These are phyloP conservation scores for Trametes cubensis DNA, from an alignment of 768 basidiomycete genomes.

Conservation along the genomic window DNA sequence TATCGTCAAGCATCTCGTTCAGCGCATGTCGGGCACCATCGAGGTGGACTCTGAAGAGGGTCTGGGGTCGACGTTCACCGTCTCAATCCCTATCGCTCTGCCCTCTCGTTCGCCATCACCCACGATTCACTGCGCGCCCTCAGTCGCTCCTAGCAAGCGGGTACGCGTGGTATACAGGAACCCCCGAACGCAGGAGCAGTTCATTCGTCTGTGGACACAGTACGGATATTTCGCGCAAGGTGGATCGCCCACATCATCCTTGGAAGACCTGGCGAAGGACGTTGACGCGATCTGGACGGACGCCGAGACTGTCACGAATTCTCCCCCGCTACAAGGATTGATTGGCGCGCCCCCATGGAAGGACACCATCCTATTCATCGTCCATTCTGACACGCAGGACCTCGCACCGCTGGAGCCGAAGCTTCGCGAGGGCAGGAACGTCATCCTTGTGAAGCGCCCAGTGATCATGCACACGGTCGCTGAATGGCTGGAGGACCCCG, in stretches of 20 bases:
- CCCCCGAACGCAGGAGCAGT: conserved; percentile 26
- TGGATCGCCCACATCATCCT: not conserved
- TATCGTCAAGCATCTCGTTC: conserved; percentile 36
- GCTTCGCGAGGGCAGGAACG: conserved; percentile 23
- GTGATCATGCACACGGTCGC: conserved; percentile 30
- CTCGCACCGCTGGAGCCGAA: conserved; percentile 28
- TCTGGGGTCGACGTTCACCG: conserved; percentile 31
- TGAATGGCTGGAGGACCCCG: conserved; percentile 28
- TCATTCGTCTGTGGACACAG: conserved; percentile 25
- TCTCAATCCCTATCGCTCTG: conserved; percentile 29
- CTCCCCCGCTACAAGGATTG: conserved; percentile 23
- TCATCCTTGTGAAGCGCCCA: conserved; percentile 34
- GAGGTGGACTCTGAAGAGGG: conserved; percentile 33
- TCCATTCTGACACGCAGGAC: conserved; percentile 27
- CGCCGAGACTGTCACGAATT: conserved; percentile 23
- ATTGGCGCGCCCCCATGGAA: conserved; percentile 4
- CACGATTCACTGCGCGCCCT: not conserved
- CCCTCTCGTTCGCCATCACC: conserved; percentile 17
- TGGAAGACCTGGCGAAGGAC: conserved; percentile 20
- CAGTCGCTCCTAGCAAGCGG: conserved; percentile 15
- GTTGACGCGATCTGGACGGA: conserved; percentile 33
- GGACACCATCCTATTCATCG: conserved; percentile 25
- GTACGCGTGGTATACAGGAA: conserved; percentile 31
- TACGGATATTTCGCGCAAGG: conserved; percentile 21
- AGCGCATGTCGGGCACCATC: conserved; percentile 34